These are phyloP conservation scores for baker's yeast (Saccharomyces cerevisiae) DNA, from an alignment of 805 yeast species.

Conservation along the genomic window DNA sequence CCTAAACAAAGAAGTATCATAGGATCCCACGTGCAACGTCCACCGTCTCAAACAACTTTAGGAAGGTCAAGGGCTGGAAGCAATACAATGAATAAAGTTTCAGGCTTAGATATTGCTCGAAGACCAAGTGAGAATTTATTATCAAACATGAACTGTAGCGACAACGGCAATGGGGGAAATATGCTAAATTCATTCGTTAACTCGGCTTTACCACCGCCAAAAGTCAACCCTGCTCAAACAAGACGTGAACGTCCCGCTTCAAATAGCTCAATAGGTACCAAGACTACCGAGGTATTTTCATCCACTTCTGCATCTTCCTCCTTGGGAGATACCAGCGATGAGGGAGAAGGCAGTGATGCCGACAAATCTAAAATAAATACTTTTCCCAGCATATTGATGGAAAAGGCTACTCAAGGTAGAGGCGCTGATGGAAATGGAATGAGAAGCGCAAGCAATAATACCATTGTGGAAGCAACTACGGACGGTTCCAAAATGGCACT, in stretches of 20 bases:
- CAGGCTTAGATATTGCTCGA: slow-evolving; percentile 24
- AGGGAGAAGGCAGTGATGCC: slow-evolving; percentile 1
- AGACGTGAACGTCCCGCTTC: slow-evolving; percentile 26
- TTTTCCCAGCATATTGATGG: background rate
- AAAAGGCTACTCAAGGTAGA: background rate
- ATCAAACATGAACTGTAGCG: slow-evolving; percentile 8
- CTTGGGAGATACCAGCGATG: slow-evolving; percentile 20
- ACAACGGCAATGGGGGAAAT: slow-evolving; percentile 1
- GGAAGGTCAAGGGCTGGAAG: background rate
- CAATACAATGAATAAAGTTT: slow-evolving; percentile 12
- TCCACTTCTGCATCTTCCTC: slow-evolving; percentile 25
- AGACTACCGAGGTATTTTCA: slow-evolving; percentile 24
- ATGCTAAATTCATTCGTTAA: background rate
- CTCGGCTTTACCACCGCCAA: slow-evolving; percentile 19
- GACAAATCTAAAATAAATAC: background rate
- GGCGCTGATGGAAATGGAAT: background rate
- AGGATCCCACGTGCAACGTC: background rate
- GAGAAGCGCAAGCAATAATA: slow-evolving; percentile 1
- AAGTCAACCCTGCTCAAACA: slow-evolving; percentile 10
- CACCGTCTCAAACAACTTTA: background rate
- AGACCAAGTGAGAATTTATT: slow-evolving; percentile 29
- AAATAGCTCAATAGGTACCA: slow-evolving; percentile 26
- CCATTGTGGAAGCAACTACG: background rate
- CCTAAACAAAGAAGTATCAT: background rate
- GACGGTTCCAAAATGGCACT: background rate